phyloP scores from a whole-genome alignment of 2,329 filamentous ascomycete species.

The Fusarium penzigii region DNA sequence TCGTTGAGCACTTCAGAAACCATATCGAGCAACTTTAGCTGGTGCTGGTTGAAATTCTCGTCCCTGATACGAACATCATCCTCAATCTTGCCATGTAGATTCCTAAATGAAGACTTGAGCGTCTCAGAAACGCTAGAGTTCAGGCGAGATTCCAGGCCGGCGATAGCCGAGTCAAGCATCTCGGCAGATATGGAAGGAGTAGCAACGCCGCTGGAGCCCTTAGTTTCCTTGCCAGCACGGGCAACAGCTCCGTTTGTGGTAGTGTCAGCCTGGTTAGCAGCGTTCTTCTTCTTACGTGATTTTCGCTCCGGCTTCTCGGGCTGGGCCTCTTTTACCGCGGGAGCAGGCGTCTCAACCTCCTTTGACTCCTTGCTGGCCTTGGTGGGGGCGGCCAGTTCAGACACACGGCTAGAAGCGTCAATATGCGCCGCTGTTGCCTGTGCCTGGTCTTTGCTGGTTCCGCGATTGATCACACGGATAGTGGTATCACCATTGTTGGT shows the following conservation, averaged over 20 bases:
- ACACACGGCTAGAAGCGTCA: conserved; percentile 33
- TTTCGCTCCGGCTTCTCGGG: conserved; percentile 64
- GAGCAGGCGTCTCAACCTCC: conserved; percentile 47
- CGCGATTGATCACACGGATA: conserved; percentile 37
- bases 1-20: conserved; percentile 62
- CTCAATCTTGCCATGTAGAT: conserved; percentile 62
- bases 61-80: conserved; percentile 63
- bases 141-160: conserved; percentile 54
- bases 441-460: conserved; percentile 39
- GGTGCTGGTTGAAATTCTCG: conserved; percentile 52
- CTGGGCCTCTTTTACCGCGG: conserved; percentile 40
- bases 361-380: conserved; percentile 48
- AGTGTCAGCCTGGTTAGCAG: conserved; percentile 46
- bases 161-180: conserved; percentile 55
- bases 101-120: conserved; percentile 60
- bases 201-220: conserved; percentile 29
- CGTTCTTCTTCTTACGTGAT: conserved; percentile 66
- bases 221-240: conserved; percentile 37
- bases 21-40: conserved; percentile 56
- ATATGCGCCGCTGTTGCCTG: conserved; percentile 28
- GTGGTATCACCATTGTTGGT: conserved; percentile 38
- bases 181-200: conserved; percentile 42
- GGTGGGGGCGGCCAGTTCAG: conserved; percentile 35
- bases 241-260: conserved; percentile 43
- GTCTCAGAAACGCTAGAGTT: conserved; percentile 48